phyloP scores from a whole-genome alignment of 176 grass and related monocot species.

The Eragrostis nindensis region DNA sequence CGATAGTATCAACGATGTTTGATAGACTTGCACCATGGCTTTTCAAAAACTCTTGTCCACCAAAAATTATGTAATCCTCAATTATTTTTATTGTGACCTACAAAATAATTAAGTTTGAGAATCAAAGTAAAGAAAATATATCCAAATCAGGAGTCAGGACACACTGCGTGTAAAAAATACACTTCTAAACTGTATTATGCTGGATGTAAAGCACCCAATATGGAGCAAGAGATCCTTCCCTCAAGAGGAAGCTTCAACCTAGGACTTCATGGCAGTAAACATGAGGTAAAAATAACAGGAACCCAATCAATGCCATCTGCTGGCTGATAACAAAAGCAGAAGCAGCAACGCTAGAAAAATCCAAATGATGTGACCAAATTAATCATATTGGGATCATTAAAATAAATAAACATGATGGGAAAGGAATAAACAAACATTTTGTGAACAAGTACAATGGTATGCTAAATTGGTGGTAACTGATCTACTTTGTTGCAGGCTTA shows the following conservation, averaged over 20 bases:
- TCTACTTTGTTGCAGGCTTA: not conserved
- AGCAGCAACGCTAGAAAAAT: not conserved
- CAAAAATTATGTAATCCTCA: conserved; percentile 91
- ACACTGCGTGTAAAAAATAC: conserved; percentile 24
- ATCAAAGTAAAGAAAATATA: conserved; percentile 23
- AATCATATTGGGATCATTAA: not conserved
- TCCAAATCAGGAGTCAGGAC: conserved; percentile 9
- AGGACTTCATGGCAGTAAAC: not conserved
- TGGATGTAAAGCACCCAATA: not conserved
- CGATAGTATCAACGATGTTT: conserved; percentile 80
- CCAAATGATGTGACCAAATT: conserved; percentile 10
- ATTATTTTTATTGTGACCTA: conserved; percentile 79
- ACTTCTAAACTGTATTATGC: not conserved
- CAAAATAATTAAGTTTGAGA: conserved; percentile 34
- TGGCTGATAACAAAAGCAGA: conserved; percentile 17
- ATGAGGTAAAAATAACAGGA: conserved; percentile 2
- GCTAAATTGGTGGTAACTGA: not conserved
- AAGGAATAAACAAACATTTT: not conserved
- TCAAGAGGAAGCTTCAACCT: not conserved
- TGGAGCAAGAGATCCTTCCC: not conserved
- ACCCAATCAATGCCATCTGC: not conserved
- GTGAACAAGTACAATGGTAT: conserved; percentile 9
- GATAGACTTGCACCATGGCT: conserved; percentile 72
- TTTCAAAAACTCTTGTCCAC: conserved; percentile 90
- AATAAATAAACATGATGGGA: conserved; percentile 20